Evolutionary conservation across 768 basidiomycete genomes (phyloP).

Genomic region (Kwoniella sp.): DNA sequence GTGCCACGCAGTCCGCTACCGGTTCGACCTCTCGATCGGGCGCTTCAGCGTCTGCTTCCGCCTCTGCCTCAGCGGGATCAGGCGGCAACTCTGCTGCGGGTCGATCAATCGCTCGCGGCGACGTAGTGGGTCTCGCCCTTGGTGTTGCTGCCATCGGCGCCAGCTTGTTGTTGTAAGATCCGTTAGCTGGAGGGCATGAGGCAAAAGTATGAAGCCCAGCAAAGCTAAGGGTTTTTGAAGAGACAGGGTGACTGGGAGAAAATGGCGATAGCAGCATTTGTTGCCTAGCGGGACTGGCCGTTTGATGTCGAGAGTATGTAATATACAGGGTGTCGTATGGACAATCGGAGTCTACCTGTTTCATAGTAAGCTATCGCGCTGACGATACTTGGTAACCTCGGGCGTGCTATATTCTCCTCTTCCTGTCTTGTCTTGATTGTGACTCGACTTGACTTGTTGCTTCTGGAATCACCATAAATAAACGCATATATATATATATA

Average conservation of each 20-base stretch:
- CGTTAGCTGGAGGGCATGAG: no score
- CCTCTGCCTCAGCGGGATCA: constrained; percentile 13
- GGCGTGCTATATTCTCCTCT: no score
- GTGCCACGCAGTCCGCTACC: constrained; percentile 4
- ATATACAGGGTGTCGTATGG: background rate
- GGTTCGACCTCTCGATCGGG: constrained; percentile 3
- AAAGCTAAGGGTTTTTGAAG: no score
- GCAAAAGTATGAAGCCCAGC: no score
- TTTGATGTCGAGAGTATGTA: background rate
- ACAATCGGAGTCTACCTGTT: background rate
- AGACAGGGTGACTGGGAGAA: background rate
- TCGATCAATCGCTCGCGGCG: constrained; percentile 11
- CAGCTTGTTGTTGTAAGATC: constrained; percentile 26
- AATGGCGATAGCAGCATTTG: no score
- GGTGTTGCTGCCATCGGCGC: constrained; percentile 29
- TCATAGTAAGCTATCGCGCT: background rate
- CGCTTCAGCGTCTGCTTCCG: constrained; percentile 12
- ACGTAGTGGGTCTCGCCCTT: constrained; percentile 22
- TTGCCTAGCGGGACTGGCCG: background rate
- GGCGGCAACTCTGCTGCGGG: constrained; percentile 6
- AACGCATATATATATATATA: no score
- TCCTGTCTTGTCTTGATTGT: background rate
- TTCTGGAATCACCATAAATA: no score
- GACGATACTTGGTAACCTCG: background rate
- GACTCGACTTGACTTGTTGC: no score